Percentiles rank a stretch among this genome's conserved stretches.
Evolutionary conservation across 495 filamentous ascomycete species (phyloP).

Genomic region (Lasiosphaeria hispida): DNA sequence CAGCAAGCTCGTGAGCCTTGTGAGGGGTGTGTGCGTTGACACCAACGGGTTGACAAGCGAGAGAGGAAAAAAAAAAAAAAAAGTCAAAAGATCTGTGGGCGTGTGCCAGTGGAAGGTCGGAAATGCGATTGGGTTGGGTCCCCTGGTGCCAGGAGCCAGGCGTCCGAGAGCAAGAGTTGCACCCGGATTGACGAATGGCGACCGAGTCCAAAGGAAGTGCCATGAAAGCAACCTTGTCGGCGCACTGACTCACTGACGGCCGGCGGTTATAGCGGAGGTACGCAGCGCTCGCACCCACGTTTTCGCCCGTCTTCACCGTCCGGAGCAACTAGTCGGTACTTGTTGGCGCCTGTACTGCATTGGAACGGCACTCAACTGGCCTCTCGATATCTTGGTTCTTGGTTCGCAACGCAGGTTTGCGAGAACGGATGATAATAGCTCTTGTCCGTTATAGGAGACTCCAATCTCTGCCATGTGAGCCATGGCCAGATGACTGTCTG

Average conservation of each 20-base stretch:
- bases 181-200: constrained; percentile 16
- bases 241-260: constrained; percentile 26
- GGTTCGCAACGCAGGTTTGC: constrained; percentile 4
- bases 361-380: constrained; percentile 5
- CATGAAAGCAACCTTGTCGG: constrained; percentile 10
- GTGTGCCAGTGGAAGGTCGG: constrained; percentile 2
- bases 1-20: not conserved
- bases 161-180: constrained; percentile 14
- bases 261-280: constrained; percentile 4
- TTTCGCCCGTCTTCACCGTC: not conserved
- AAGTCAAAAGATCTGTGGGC: constrained; percentile 2
- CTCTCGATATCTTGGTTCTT: constrained; percentile 6
- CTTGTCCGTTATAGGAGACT: constrained; percentile 11
- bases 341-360: constrained; percentile 15
- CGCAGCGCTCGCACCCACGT: not conserved
- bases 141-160: not conserved
- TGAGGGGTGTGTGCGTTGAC: constrained; percentile 12
- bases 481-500: constrained; percentile 3
- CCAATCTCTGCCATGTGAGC: not conserved
- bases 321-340: constrained; percentile 22
- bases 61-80: not conserved
- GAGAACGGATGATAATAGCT: constrained; percentile 11
- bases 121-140: not conserved
- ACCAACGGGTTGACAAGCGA: not conserved
- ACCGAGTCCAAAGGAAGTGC: constrained; percentile 7